Base-by-base conservation (phyloP, 2,329 filamentous ascomycete species). In the Penicillium sp. region DNA sequence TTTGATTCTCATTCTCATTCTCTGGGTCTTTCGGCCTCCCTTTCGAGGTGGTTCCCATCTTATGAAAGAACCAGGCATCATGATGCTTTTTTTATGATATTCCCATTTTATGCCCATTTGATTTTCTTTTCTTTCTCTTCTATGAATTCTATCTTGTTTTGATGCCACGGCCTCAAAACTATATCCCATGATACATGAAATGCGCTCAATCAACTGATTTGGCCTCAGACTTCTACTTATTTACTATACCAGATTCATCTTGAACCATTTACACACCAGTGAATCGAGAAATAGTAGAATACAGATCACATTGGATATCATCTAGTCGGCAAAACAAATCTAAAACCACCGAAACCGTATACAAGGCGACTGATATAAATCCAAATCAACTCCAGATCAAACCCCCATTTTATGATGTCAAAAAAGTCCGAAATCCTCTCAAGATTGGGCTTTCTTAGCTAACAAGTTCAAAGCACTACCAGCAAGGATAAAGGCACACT, bases 401-500 rank as follows among this genome's bases (percentile, higher is more conserved):
- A 57, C 33, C 17, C 46, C 56, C 52, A 62, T 52, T 65, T 63
- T 62, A 45, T 50, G 45, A 48, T 55, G 46, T 57, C 19, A 31
- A 30, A 57, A 35, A 36, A 49, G 53, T 48, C 53, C 28, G 36
- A 30, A 35, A 37, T 40, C 30, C 43, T 11, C 30, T 57, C 26
- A 59, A 35, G 55, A 50, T 43, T 59, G 60, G 26, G 64, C 67
- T 81, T 88, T 88, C 69, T 80, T 79, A 43, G 91, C 89, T 67
- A 99, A 76, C 73, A 97, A 71, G 76, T 99, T 99, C 77, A 99
- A 75, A 40, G 94, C 94, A 73, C 91, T 96, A 3, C 94, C 94
- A 0, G 94, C 94, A 48, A 99, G 80, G 61, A 99, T 90, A 70
- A 97, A 99, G 0, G 83, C 86, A 58, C 90, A 90, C 80, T 99